A percentile compares a stretch with the other conserved stretches of the same genome.
phyloP scores from a whole-genome alignment of 768 basidiomycete genomes.

The Royoungia palumana region DNA sequence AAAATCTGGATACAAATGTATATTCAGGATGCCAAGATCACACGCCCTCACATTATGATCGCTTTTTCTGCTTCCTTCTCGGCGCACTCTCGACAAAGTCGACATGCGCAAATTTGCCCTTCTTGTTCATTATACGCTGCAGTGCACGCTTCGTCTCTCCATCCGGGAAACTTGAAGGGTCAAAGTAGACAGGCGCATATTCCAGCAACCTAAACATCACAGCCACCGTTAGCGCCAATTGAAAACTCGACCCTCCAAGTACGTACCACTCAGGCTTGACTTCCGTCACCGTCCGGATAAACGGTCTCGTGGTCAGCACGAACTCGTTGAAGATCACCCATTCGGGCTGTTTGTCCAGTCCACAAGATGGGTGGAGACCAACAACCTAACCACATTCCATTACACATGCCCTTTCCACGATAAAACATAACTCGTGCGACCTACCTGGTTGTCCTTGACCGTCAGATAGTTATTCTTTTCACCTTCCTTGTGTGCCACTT shows the following conservation, averaged over 20 bases:
- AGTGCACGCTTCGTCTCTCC: conserved; percentile 71
- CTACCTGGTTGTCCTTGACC: conserved; percentile 90
- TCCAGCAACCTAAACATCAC: conserved; percentile 55
- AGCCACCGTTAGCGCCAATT: neutral
- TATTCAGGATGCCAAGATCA: too few relatives aligned
- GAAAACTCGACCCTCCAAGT: neutral
- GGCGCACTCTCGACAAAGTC: too few relatives aligned
- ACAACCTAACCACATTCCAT: conserved; percentile 12
- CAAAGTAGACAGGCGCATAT: conserved; percentile 64
- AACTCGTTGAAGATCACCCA: conserved; percentile 97
- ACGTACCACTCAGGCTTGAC: conserved; percentile 82
- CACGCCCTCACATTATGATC: too few relatives aligned
- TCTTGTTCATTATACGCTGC: conserved; percentile 53
- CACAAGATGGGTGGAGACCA: conserved; percentile 73
- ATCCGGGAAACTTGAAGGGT: conserved; percentile 58
- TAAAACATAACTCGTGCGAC: conserved; percentile 13
- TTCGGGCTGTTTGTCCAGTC: conserved; percentile 81
- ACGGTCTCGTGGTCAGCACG: conserved; percentile 83
- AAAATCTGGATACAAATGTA: too few relatives aligned
- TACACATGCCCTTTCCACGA: neutral
- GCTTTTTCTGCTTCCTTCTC: too few relatives aligned
- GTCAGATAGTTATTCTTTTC: conserved; percentile 87
- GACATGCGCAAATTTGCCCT: conserved; percentile 35
- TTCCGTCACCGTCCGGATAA: conserved; percentile 89
- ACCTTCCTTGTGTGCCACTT: conserved; percentile 92